These are phyloP conservation scores for Pezicula radicicola DNA, from an alignment of 2,329 filamentous ascomycete genomes.

Conservation along the genomic window DNA sequence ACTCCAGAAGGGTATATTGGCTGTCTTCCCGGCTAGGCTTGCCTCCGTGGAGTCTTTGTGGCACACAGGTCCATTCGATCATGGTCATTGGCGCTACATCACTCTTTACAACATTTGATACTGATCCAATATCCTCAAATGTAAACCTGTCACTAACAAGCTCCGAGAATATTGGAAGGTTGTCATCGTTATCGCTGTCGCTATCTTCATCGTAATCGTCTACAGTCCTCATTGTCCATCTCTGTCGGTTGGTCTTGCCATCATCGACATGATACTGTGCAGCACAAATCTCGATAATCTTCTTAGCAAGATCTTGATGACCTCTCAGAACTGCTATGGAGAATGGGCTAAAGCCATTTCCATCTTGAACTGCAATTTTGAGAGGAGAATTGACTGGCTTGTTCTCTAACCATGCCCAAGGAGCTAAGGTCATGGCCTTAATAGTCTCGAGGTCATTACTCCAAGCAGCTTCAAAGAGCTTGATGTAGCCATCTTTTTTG, in stretches of 20 bases:
- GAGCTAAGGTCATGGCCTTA: slow-evolving; percentile 58
- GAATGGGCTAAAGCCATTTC: slow-evolving; percentile 48
- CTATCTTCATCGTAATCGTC: slow-evolving; percentile 34
- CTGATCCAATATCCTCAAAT: slow-evolving; percentile 70
- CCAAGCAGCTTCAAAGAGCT: slow-evolving; percentile 75
- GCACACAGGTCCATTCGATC: slow-evolving; percentile 38
- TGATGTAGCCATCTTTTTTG: slow-evolving; percentile 56
- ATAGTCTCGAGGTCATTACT: slow-evolving; percentile 62
- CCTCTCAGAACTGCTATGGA: slow-evolving; percentile 65
- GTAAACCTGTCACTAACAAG: slow-evolving; percentile 68
- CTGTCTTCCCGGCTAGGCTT: slow-evolving; percentile 1
- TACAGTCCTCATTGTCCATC: slow-evolving; percentile 45
- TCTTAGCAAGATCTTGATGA: slow-evolving; percentile 59
- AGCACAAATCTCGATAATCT: slow-evolving; percentile 66
- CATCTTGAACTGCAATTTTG: slow-evolving; percentile 58
- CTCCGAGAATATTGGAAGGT: slow-evolving; percentile 46
- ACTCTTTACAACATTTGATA: slow-evolving; percentile 67
- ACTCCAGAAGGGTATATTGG: slow-evolving; percentile 9
- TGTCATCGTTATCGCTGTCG: slow-evolving; percentile 16
- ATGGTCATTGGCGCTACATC: slow-evolving; percentile 51
- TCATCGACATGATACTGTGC: slow-evolving; percentile 62
- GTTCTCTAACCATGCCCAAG: slow-evolving; percentile 47
- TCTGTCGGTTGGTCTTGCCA: slow-evolving; percentile 14
- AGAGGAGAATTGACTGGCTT: slow-evolving; percentile 56
- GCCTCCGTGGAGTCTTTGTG: slow-evolving; percentile 28